Conservation (phyloP, 345 rosid species). For the Geranium brycei region DNA sequence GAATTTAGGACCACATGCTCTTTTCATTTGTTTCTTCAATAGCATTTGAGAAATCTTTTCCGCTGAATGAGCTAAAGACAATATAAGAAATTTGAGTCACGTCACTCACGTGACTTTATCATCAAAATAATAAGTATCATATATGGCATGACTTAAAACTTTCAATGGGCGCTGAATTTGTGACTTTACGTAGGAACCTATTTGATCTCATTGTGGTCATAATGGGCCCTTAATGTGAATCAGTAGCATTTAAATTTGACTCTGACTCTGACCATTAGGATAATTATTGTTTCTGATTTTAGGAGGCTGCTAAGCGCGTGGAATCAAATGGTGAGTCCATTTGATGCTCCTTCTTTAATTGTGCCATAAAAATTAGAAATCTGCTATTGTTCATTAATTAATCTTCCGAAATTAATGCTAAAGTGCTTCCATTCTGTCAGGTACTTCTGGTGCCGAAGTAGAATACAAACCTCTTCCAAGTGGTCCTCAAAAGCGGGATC, state of each 20-base stretch:
- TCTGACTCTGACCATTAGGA: background rate
- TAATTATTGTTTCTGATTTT: constrained; percentile 12
- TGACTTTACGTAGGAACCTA: background rate
- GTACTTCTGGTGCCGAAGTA: constrained; percentile 23
- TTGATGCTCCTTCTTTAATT: constrained; percentile 3
- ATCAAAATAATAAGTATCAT: no score
- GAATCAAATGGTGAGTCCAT: constrained; percentile 32
- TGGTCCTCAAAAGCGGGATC: constrained; percentile 35
- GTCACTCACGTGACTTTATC: no score
- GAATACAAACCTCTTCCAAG: constrained; percentile 57
- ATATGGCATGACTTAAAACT: background rate
- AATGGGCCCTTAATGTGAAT: background rate
- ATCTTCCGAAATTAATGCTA: background rate
- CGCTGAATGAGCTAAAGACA: background rate
- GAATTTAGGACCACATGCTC: background rate
- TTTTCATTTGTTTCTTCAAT: background rate
- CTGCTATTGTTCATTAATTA: background rate
- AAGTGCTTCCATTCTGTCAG: constrained; percentile 14
- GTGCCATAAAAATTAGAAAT: background rate
- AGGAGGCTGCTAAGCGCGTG: constrained; percentile 47
- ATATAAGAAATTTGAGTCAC: background rate
- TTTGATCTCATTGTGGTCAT: background rate
- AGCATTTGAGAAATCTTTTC: background rate
- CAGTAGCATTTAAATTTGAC: constrained; percentile 1
- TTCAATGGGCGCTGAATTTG: background rate